phyloP scores from a whole-genome alignment of 108 stramenopile species.

The Schizochytrium sp. region DNA sequence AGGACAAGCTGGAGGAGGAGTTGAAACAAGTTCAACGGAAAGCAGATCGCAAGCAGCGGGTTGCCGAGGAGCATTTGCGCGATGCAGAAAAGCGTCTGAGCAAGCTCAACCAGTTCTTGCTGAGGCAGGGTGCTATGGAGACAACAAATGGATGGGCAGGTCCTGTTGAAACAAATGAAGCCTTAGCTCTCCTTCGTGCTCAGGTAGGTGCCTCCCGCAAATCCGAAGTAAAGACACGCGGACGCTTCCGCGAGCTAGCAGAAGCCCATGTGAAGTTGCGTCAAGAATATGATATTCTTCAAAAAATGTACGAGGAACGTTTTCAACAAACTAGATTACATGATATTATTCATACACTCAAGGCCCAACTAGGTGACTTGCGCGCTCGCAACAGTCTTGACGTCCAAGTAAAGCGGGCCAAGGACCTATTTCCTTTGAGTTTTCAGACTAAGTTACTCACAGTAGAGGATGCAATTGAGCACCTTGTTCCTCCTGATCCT shows the following conservation, averaged over 20 bases:
- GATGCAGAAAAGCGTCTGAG: background rate
- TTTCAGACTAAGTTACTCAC: background rate
- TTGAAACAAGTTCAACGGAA: background rate
- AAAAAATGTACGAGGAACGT: background rate
- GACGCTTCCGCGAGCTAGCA: background rate
- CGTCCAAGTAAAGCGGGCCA: conserved; percentile 7
- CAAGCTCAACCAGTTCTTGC: conserved; percentile 34
- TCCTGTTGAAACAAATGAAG: background rate
- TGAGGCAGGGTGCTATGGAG: background rate
- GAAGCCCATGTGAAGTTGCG: background rate
- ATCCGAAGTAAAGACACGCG: conserved; percentile 12
- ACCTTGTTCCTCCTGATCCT: background rate
- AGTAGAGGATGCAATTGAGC: background rate
- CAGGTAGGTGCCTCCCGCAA: background rate
- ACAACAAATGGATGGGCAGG: background rate
- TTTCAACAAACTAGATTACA: background rate
- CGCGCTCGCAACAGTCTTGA: background rate
- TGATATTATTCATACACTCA: background rate
- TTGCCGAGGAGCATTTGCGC: background rate
- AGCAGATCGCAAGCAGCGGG: background rate
- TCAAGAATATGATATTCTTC: background rate
- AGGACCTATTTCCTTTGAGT: background rate
- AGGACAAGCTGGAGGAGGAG: conserved; percentile 20
- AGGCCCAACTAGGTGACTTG: background rate
- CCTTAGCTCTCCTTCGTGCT: conserved; percentile 6